Base-by-base conservation (phyloP, 352 stramenopile genomes). In the Pythium biforme region DNA sequence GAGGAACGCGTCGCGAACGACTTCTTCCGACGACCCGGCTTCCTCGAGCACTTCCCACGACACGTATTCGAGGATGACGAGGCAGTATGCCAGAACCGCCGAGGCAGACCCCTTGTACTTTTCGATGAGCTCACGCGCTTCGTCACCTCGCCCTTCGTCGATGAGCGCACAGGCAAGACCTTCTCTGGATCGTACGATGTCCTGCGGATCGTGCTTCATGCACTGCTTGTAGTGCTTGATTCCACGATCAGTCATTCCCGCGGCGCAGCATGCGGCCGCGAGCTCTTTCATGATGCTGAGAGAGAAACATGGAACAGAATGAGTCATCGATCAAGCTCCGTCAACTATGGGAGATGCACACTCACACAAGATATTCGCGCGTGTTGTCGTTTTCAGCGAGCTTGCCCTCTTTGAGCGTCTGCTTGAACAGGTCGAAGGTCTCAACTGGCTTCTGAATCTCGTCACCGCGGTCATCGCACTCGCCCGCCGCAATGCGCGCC, bases 11-110 rank as follows among this genome's bases (percentile, higher is more conserved):
- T 75, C 78, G 31, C 77, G 84, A 31, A 95, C 84, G 22, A 92
- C 68, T 27, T 90, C 75, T 63, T 94, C 84, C 1, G 81, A 92
- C 9, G 86, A 92, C 3, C 82, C 83, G 23, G 79, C 68, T 55
- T 95, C 86, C 60, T 95, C 86, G 22, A 95, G 71, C 50, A 95
- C 86, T 62, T 95, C 86, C 86, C 86, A 95, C 22, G 82, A 92
- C 39, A 95, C 83, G 70, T 95, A 95, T 62, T 95, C 86, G 37
- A 95, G 74, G 31, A 95, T 84, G 47, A 93, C 85, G 29, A 78
- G 82, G 53, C 84, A 94, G 61, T 94, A 95, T 26, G 86, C 86
- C 6, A 95, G 65, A 55, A 95, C 74, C 1, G 83, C 77, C 37
- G 86, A 91, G 14, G 74, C 47, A 14, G 80, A 62, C 29, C 72